phyloP scores from a whole-genome alignment of 2,329 filamentous ascomycete species.

The Mollisiaceae sp. region DNA sequence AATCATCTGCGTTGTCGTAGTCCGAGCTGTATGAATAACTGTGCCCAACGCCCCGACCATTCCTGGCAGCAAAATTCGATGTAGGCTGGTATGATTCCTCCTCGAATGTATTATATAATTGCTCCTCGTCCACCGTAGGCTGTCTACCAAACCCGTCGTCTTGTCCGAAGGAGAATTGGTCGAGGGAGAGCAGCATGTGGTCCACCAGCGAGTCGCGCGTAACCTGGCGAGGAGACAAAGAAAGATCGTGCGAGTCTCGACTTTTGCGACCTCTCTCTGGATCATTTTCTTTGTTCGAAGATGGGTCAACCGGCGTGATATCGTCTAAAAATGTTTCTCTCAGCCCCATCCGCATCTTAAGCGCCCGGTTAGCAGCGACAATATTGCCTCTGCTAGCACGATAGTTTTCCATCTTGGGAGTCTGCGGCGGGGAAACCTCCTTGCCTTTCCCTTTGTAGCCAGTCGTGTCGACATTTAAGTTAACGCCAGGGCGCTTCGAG shows the following conservation, averaged over 20 bases:
- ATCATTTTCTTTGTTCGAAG: conserved; percentile 35
- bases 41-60: conserved; percentile 43
- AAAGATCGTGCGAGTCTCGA: conserved; percentile 72
- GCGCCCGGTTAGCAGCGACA: conserved; percentile 37
- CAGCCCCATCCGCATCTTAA: conserved; percentile 33
- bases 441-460: conserved; percentile 38
- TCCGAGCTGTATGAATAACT: conserved; percentile 67
- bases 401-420: conserved; percentile 34
- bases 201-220: conserved; percentile 91
- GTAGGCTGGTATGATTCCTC: conserved; percentile 38
- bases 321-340: conserved; percentile 44
- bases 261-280: conserved; percentile 26
- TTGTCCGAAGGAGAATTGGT: conserved; percentile 72
- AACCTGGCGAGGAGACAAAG: conserved; percentile 74
- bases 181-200: conserved; percentile 93
- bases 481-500: conserved; percentile 39
- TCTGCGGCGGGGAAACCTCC: conserved; percentile 37
- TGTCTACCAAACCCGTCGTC: conserved; percentile 37
- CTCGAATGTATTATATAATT: conserved; percentile 39
- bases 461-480: conserved; percentile 38
- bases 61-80: conserved; percentile 35
- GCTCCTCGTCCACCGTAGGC: conserved; percentile 38
- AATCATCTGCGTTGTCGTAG: conserved; percentile 59
- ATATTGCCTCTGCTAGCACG: conserved; percentile 34
- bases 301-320: conserved; percentile 41